Percentiles rank a stretch among this genome's conserved stretches.
These are phyloP conservation scores for Alternaria hordeiaustralica DNA, from an alignment of 2,329 filamentous ascomycete species.

Conservation along the genomic window DNA sequence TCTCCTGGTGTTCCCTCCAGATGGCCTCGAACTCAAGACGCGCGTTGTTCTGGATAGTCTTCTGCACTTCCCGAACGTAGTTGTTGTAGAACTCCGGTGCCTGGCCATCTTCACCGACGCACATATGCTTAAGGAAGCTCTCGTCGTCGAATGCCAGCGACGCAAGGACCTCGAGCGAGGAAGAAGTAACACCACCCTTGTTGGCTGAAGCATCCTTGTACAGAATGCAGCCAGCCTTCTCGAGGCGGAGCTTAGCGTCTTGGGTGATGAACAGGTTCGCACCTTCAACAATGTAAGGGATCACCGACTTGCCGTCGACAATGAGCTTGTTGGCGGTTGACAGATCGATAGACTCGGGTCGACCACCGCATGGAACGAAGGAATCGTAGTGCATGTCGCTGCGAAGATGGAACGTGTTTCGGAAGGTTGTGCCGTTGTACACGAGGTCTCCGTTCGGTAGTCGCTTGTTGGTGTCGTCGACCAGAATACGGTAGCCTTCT, in stretches of 20 bases:
- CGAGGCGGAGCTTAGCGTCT: slow-evolving; percentile 92
- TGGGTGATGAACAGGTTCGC: slow-evolving; percentile 99
- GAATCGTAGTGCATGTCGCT: slow-evolving; percentile 76
- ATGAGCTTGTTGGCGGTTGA: slow-evolving; percentile 87
- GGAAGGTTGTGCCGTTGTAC: slow-evolving; percentile 91
- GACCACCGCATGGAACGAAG: slow-evolving; percentile 95
- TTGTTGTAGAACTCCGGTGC: slow-evolving; percentile 89
- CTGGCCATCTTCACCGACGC: slow-evolving; percentile 75
- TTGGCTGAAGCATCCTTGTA: slow-evolving; percentile 99
- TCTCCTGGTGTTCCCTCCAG: slow-evolving; percentile 90
- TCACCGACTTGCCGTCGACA: slow-evolving; percentile 81
- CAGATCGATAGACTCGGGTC: slow-evolving; percentile 95
- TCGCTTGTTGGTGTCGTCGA: slow-evolving; percentile 88
- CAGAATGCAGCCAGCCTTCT: slow-evolving; percentile 91
- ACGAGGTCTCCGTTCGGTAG: slow-evolving; percentile 86
- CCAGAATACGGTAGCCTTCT: slow-evolving; percentile 87
- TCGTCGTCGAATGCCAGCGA: slow-evolving; percentile 92
- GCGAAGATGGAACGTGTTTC: slow-evolving; percentile 95
- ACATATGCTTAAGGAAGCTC: slow-evolving; percentile 93
- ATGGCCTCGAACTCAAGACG: slow-evolving; percentile 96
- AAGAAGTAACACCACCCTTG: slow-evolving; percentile 98
- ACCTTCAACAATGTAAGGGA: slow-evolving; percentile 96
- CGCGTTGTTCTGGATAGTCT: slow-evolving; percentile 89
- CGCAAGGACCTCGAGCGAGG: slow-evolving; percentile 93
- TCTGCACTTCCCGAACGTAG: slow-evolving; percentile 91